These are phyloP conservation scores for Hypoxylon sp. DNA, from an alignment of 2,329 filamentous ascomycete genomes.

Conservation along the genomic window DNA sequence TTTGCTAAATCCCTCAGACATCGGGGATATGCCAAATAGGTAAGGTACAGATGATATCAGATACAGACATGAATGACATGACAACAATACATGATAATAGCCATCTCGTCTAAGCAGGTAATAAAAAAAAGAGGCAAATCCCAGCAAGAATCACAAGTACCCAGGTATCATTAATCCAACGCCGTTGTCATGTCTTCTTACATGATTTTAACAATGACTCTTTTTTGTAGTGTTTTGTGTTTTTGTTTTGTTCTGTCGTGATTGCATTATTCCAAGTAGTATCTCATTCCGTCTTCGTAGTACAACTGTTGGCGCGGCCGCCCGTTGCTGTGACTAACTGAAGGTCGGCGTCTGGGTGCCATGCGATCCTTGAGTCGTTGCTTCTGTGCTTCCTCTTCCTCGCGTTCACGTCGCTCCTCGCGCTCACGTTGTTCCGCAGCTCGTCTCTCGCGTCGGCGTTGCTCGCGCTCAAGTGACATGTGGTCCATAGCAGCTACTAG, in stretches of 20 bases:
- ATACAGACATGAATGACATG: constrained; percentile 37
- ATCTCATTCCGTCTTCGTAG: constrained; percentile 57
- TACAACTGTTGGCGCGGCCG: constrained; percentile 54
- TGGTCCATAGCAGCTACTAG: constrained; percentile 50
- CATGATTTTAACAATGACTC: constrained; percentile 20
- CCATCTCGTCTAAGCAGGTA: constrained; percentile 36
- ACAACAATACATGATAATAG: constrained; percentile 32
- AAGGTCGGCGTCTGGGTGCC: constrained; percentile 57
- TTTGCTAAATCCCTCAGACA: constrained; percentile 33
- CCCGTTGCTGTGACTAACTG: constrained; percentile 56
- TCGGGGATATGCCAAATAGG: constrained; percentile 15
- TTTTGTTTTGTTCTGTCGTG: constrained; percentile 2
- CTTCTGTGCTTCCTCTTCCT: constrained; percentile 57
- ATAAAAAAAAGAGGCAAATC: constrained; percentile 20
- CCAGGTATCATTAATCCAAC: constrained; percentile 39
- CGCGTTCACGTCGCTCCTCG: constrained; percentile 46
- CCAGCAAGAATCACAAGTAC: constrained; percentile 27
- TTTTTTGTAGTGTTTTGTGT: constrained; percentile 25
- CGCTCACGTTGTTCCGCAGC: constrained; percentile 44
- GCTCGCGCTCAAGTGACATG: constrained; percentile 52
- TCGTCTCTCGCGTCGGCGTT: constrained; percentile 53
- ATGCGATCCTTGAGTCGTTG: constrained; percentile 60
- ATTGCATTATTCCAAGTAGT: constrained; percentile 57
- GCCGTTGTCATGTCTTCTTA: constrained; percentile 33
- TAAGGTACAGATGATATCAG: constrained; percentile 26